Evolutionary conservation across 148 eudicot species (phyloP).

Genomic region (Bassia scoparia): DNA sequence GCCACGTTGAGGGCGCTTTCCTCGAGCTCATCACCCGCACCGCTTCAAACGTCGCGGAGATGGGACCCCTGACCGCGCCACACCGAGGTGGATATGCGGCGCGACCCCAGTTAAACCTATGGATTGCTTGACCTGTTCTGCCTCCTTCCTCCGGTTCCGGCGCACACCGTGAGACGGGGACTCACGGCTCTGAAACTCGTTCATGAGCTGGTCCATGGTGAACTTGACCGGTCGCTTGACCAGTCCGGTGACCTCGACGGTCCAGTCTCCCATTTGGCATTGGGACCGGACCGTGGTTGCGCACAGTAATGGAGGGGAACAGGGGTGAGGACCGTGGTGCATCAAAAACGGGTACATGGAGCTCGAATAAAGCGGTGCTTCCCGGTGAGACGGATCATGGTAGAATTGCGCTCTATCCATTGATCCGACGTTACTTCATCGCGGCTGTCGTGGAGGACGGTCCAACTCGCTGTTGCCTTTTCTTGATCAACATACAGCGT

Average conservation of each 20-base stretch:
- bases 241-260: slow-evolving; percentile 69
- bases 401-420: slow-evolving; percentile 71
- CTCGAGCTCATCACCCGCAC: slow-evolving; percentile 56
- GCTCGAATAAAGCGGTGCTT: slow-evolving; percentile 98
- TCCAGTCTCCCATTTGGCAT: slow-evolving; percentile 71
- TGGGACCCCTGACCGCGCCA: slow-evolving; percentile 92
- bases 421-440: slow-evolving; percentile 78
- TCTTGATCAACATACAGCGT: slow-evolving; percentile 31
- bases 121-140: slow-evolving; percentile 70
- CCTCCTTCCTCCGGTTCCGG: slow-evolving; percentile 88
- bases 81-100: slow-evolving; percentile 75
- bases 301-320: slow-evolving; percentile 89
- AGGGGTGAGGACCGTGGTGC: slow-evolving; percentile 94
- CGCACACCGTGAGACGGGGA: slow-evolving; percentile 80
- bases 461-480: slow-evolving; percentile 54
- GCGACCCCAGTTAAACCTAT: slow-evolving; percentile 93
- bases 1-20: slow-evolving; percentile 64
- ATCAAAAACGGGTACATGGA: slow-evolving; percentile 69
- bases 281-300: slow-evolving; percentile 86
- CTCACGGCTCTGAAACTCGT: slow-evolving; percentile 58
- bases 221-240: slow-evolving; percentile 53
- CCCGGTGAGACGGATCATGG: slow-evolving; percentile 85
- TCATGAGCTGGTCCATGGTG: slow-evolving; percentile 61
- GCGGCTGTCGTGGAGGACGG: slow-evolving; percentile 50
- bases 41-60: slow-evolving; percentile 50